Percentiles rank a stretch among this genome's conserved stretches.
Evolutionary conservation across 2,329 filamentous ascomycete species (phyloP).

Genomic region (Trichoderma endophyticum): DNA sequence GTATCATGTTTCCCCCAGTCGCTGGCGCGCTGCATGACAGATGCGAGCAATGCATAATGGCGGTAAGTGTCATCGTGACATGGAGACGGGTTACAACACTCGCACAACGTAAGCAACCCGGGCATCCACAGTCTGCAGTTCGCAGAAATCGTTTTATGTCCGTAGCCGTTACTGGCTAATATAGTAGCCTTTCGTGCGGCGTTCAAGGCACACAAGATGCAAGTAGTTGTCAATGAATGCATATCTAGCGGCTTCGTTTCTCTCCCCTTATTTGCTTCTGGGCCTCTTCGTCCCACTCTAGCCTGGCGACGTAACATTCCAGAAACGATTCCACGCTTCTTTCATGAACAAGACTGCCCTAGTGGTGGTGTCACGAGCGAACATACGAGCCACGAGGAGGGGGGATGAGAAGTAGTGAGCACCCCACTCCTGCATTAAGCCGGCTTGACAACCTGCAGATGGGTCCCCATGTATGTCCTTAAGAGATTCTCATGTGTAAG

Average conservation of each 20-base stretch:
- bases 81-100: not conserved
- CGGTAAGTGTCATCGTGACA: not conserved
- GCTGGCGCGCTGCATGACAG: not conserved
- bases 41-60: not conserved
- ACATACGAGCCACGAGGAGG: not conserved
- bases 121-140: conserved; percentile 5
- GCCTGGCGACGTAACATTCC: conserved; percentile 11
- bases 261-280: not conserved
- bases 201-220: conserved; percentile 5
- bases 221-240: not conserved
- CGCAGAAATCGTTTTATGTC: conserved; percentile 10
- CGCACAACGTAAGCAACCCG: not conserved
- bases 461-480: conserved; percentile 3
- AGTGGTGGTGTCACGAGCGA: not conserved
- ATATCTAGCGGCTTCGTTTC: conserved; percentile 1
- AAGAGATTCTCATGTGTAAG: not conserved
- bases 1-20: not conserved
- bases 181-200: not conserved
- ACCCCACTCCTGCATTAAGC: not conserved
- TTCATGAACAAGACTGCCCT: not conserved
- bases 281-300: not conserved
- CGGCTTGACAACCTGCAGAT: not conserved
- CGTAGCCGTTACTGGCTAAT: conserved; percentile 2
- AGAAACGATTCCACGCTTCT: conserved; percentile 6
- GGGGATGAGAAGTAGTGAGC: not conserved